Conservation (phyloP, 2,329 filamentous ascomycete genomes). For the Hypoxylon sp. region DNA sequence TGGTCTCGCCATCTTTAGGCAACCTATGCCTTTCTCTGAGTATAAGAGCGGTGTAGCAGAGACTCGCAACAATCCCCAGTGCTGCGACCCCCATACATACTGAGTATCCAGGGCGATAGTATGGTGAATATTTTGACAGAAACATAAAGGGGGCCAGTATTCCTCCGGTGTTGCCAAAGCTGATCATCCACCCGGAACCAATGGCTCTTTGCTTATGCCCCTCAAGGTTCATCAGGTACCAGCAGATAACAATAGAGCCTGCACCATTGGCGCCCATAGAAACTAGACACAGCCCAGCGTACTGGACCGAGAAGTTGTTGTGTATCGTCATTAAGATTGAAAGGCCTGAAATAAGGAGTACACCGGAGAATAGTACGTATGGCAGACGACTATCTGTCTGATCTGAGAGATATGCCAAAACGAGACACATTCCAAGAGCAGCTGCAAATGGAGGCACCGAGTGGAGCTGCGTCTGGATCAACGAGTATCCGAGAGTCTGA, state of each 20-base stretch:
- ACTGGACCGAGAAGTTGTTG: conserved; percentile 19
- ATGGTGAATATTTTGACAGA: conserved; percentile 18
- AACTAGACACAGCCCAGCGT: conserved; percentile 29
- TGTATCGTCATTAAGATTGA: conserved; percentile 28
- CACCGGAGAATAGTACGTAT: conserved; percentile 7
- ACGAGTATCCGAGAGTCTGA: conserved; percentile 53
- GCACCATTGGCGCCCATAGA: conserved; percentile 23
- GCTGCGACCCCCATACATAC: conserved; percentile 8
- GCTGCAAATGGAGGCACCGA: conserved; percentile 56
- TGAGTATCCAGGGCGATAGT: conserved; percentile 22
- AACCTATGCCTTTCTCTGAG: background rate
- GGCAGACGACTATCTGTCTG: conserved; percentile 12
- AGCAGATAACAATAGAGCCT: conserved; percentile 17
- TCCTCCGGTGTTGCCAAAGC: conserved; percentile 54
- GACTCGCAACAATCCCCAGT: background rate
- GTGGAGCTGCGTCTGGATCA: conserved; percentile 52
- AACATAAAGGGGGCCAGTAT: conserved; percentile 55
- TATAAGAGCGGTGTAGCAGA: background rate
- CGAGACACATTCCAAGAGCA: conserved; percentile 53
- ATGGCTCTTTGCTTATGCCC: conserved; percentile 52
- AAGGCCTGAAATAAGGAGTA: conserved; percentile 29
- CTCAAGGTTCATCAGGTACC: conserved; percentile 16
- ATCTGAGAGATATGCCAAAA: conserved; percentile 29
- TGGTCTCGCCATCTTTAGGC: background rate
- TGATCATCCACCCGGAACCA: conserved; percentile 54